Percentiles rank a stretch among this genome's conserved stretches.
These are phyloP conservation scores for Fraxinus floribunda DNA, from an alignment of 305 asterid genomes.

Conservation along the genomic window DNA sequence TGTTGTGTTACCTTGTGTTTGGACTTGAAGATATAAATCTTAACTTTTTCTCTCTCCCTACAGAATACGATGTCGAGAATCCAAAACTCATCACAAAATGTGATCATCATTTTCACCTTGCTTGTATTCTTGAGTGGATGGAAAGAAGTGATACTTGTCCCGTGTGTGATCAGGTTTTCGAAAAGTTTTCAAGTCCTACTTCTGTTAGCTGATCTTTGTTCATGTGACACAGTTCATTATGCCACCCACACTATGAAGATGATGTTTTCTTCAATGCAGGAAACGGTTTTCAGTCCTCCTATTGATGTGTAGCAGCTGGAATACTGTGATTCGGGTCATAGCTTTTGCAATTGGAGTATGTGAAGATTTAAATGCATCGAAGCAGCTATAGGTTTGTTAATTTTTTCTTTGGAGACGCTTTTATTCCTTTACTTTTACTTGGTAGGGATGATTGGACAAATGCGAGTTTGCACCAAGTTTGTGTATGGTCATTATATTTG, in stretches of 20 bases:
- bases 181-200: neutral
- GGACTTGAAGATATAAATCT: conserved; percentile 6
- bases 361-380: neutral
- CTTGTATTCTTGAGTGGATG: conserved; percentile 95
- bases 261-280: conserved; percentile 50
- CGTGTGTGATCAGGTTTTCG: conserved; percentile 74
- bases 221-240: neutral
- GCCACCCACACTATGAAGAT: neutral
- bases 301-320: conserved; percentile 33
- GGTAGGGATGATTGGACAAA: neutral
- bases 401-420: neutral
- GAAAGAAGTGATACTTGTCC: conserved; percentile 93
- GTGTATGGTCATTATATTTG: neutral
- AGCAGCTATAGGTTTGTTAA: neutral
- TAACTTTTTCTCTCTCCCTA: conserved; percentile 18
- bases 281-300: conserved; percentile 60
- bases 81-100: conserved; percentile 85
- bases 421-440: neutral
- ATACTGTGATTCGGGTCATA: conserved; percentile 12
- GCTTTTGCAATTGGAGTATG: neutral
- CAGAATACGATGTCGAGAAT: conserved; percentile 87
- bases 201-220: conserved; percentile 5
- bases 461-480: neutral
- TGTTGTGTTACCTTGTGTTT: conserved; percentile 8
- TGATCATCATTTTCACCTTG: conserved; percentile 85